A percentile compares a stretch with the other conserved stretches of the same genome.
Conservation (phyloP, 805 yeast species). For the Candida boidinii region DNA sequence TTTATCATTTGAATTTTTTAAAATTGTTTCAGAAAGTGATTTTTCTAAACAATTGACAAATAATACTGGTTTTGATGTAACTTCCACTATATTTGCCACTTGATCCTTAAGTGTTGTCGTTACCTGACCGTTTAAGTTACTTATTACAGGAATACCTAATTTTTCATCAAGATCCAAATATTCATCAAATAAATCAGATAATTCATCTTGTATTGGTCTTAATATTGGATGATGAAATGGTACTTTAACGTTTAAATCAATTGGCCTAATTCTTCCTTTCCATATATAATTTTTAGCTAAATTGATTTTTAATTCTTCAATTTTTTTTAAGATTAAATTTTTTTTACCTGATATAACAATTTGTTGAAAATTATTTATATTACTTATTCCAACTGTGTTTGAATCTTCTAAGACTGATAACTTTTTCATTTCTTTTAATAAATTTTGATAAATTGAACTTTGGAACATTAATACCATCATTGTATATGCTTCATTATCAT, state of each 20-base stretch:
- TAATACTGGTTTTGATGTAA: constrained; percentile 24
- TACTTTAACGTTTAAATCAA: constrained; percentile 21
- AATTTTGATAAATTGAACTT: constrained; percentile 12
- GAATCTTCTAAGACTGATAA: too few species aligned
- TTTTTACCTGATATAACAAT: constrained; percentile 23
- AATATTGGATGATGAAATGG: constrained; percentile 28
- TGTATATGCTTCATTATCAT: too few species aligned
- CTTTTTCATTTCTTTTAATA: constrained; percentile 9
- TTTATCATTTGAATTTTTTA: background rate
- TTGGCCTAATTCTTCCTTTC: constrained; percentile 16
- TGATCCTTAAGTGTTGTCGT: constrained; percentile 10
- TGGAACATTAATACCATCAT: constrained; percentile 24
- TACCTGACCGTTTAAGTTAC: constrained; percentile 20
- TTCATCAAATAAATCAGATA: constrained; percentile 8
- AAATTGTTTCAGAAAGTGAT: constrained; percentile 3
- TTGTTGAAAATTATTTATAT: constrained; percentile 26
- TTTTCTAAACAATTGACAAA: constrained; percentile 23
- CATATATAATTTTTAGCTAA: constrained; percentile 10
- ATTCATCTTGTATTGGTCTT: constrained; percentile 16
- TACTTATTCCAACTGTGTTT: constrained; percentile 21
- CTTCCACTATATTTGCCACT: constrained; percentile 19
- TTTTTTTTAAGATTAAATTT: constrained; percentile 7
- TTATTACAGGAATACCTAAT: constrained; percentile 19
- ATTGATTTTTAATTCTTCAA: constrained; percentile 7
- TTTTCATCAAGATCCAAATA: constrained; percentile 1